Conservation (phyloP, 306 rosid genomes). For the Senna tora region DNA sequence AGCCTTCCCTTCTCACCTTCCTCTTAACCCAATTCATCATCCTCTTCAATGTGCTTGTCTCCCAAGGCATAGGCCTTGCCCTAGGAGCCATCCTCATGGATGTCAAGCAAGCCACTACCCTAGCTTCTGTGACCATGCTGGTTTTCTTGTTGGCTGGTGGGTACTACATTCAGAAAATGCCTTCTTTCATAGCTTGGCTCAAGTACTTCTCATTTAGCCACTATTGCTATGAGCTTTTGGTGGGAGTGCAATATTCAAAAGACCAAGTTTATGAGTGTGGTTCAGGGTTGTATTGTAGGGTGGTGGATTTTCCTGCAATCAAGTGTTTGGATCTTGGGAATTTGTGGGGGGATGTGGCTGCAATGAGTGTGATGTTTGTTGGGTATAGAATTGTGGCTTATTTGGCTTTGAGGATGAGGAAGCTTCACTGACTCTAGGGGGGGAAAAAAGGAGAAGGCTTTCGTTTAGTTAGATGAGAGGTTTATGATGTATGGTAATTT, state of each 20-base stretch:
- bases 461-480: slow-evolving; percentile 7
- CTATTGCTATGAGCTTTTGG: slow-evolving; percentile 60
- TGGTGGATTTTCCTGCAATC: slow-evolving; percentile 52
- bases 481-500: not conserved
- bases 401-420: slow-evolving; percentile 53
- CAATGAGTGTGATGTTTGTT: slow-evolving; percentile 56
- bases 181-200: slow-evolving; percentile 72
- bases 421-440: slow-evolving; percentile 56
- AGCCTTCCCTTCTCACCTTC: slow-evolving; percentile 56
- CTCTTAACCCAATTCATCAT: slow-evolving; percentile 58
- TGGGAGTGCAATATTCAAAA: slow-evolving; percentile 59
- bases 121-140: slow-evolving; percentile 69
- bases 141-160: slow-evolving; percentile 72
- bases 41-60: slow-evolving; percentile 68
- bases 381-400: slow-evolving; percentile 64
- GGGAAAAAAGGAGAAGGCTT: slow-evolving; percentile 24
- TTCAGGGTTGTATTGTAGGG: slow-evolving; percentile 40
- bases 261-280: slow-evolving; percentile 50
- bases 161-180: slow-evolving; percentile 71
- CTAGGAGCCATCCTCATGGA: slow-evolving; percentile 82
- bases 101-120: slow-evolving; percentile 66
- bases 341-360: slow-evolving; percentile 57
- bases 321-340: slow-evolving; percentile 46
- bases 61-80: slow-evolving; percentile 82
- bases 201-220: slow-evolving; percentile 69